Evolutionary conservation across 345 rosid genomes (phyloP).

Genomic region (Moricandia moricandioides): DNA sequence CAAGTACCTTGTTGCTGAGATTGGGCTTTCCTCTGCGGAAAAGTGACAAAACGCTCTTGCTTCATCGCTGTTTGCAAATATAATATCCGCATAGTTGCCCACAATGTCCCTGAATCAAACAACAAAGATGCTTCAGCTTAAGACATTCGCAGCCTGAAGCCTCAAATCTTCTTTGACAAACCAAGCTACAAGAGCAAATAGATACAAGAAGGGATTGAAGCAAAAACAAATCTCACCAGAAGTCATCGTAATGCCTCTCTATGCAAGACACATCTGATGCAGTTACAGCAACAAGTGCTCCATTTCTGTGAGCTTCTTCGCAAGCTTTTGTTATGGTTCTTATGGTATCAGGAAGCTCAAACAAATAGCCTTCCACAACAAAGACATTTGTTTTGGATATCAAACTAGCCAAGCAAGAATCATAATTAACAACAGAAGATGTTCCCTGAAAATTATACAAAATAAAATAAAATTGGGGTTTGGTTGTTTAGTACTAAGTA

Average conservation of each 20-base stretch:
- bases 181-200: slow-evolving; percentile 2
- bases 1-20: slow-evolving; percentile 75
- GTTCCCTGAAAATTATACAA: slow-evolving; percentile 60
- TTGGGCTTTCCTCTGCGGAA: slow-evolving; percentile 61
- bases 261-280: slow-evolving; percentile 95
- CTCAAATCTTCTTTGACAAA: not conserved
- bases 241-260: slow-evolving; percentile 87
- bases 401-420: slow-evolving; percentile 65
- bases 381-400: slow-evolving; percentile 73
- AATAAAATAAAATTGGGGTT: not conserved
- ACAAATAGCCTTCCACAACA: slow-evolving; percentile 90
- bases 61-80: slow-evolving; percentile 86
- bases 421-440: slow-evolving; percentile 73
- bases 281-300: slow-evolving; percentile 84
- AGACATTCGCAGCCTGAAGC: not conserved
- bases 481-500: not conserved
- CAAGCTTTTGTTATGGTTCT: slow-evolving; percentile 77
- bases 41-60: slow-evolving; percentile 87
- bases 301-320: slow-evolving; percentile 73
- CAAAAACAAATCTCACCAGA: slow-evolving; percentile 51
- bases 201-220: not conserved
- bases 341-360: slow-evolving; percentile 89
- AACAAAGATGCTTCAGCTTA: not conserved
- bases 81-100: slow-evolving; percentile 72
- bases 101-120: slow-evolving; percentile 67